Evolutionary conservation across 2,329 filamentous ascomycete genomes (phyloP), one percentile per base, ranked within the genome.

Genomic region (Mycosphaerella arachidis): DNA sequence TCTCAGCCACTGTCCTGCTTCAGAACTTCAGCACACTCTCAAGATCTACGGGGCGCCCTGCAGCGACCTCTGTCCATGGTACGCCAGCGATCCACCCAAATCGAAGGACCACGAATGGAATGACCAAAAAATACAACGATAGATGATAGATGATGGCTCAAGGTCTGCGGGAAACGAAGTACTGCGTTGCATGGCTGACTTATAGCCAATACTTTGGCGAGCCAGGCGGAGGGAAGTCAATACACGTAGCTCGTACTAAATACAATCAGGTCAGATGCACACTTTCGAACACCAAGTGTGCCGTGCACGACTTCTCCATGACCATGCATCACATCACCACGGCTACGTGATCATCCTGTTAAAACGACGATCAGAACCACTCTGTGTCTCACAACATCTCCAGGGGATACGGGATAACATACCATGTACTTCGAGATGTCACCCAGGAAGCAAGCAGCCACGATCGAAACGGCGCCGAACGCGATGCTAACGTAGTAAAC

Each of bases 341-440:
- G 9, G 63, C 76, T 56, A 88, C 85, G 66, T 86, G 80, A 18
- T 63, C 57, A 45, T 24, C 24, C 24, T 24, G 3, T 24, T 24
- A 3, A 24, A 24, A 24, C 24, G 24, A 24, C 24, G 24, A 24
- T 24, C 24, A 24, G 24, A 24, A 24, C 24, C 24, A 1, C 2
- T 24, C 24, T 24, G 24, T 24, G 24, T 24, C 24, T 3, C 24
- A 24, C 2, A 24, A 24, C 24, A 3, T 24, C 24, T 24, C 24
- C 1, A 24, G 24, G 24, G 24, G 24, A 24, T 24, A 24, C 24
- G 24, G 24, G 24, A 24, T 24, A 24, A 24, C 24, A 24, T 24
- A 67, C 65, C 67, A 72, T 71, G 55, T 69, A 73, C 62, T 72
- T 70, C 50, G 61, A 65, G 37, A 73, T 73, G 43, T 74, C 68